Conservation (phyloP, 1,139 yeast species). For the Schizosaccharomyces versatilis region DNA sequence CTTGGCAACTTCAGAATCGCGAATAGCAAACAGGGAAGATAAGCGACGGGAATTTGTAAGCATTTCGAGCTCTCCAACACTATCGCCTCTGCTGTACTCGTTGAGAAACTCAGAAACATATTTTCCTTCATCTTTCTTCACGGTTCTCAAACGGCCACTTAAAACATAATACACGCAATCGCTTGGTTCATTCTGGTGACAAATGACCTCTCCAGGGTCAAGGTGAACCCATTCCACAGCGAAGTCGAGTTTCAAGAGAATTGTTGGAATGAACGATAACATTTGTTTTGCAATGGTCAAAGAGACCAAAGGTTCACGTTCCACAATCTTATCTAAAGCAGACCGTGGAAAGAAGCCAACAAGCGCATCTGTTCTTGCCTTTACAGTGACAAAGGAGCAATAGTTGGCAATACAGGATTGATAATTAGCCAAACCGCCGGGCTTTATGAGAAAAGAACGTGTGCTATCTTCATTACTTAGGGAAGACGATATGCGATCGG, state of each 20-base stretch:
- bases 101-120: slow-evolving; percentile 28
- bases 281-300: slow-evolving; percentile 56
- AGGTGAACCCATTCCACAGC: slow-evolving; percentile 90
- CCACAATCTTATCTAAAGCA: slow-evolving; percentile 44
- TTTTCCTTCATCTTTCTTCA: slow-evolving; percentile 18
- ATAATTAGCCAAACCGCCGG: slow-evolving; percentile 81
- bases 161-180: slow-evolving; percentile 80
- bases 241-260: slow-evolving; percentile 57
- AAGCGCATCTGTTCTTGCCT: slow-evolving; percentile 35
- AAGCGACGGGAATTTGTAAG: slow-evolving; percentile 61
- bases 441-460: slow-evolving; percentile 32
- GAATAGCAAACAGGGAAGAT: slow-evolving; percentile 57
- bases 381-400: slow-evolving; percentile 51
- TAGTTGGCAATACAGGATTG: slow-evolving; percentile 61
- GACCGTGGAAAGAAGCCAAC: slow-evolving; percentile 52
- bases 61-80: slow-evolving; percentile 88
- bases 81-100: slow-evolving; percentile 84
- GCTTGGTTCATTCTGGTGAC: slow-evolving; percentile 67
- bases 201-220: slow-evolving; percentile 60
- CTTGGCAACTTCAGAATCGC: slow-evolving; percentile 85
- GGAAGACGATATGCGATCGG: neutral
- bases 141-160: slow-evolving; percentile 69
- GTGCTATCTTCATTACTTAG: neutral
- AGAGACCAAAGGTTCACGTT: slow-evolving; percentile 52
- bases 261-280: slow-evolving; percentile 41